A percentile compares a stretch with the other conserved stretches of the same genome.
Evolutionary conservation across 768 basidiomycete genomes (phyloP).

Genomic region (Podaxis sp.): DNA sequence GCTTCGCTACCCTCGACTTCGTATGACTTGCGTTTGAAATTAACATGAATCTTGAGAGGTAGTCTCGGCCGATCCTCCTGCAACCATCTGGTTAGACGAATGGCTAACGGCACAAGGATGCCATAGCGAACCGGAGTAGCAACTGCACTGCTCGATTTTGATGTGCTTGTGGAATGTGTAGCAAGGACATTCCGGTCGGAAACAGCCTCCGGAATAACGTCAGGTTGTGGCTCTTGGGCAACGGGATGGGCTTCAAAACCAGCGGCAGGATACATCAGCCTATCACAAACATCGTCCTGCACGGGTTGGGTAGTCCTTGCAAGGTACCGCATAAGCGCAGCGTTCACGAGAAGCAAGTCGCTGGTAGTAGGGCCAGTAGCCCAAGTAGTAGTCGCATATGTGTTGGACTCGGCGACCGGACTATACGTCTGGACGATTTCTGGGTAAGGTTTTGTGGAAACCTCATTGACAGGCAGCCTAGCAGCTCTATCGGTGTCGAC

Average conservation of each 20-base stretch:
- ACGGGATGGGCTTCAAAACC: neutral
- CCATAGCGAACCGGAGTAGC: slow-evolving; percentile 8
- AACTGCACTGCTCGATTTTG: neutral
- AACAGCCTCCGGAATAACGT: neutral
- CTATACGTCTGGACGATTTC: slow-evolving; percentile 6
- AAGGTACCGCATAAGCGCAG: neutral
- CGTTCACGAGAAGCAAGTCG: slow-evolving; percentile 3
- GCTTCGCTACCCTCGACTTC: slow-evolving; percentile 23
- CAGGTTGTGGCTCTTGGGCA: neutral
- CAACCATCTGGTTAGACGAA: neutral
- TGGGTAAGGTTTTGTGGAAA: slow-evolving; percentile 1
- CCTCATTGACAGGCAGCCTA: slow-evolving; percentile 34
- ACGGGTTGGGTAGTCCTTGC: neutral
- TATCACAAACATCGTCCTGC: neutral
- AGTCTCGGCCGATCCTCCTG: slow-evolving; percentile 18
- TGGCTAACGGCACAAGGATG: slow-evolving; percentile 16
- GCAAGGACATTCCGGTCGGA: neutral
- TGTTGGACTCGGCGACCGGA: neutral
- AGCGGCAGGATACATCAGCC: neutral
- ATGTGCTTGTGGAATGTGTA: neutral
- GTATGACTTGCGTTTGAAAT: slow-evolving; percentile 33
- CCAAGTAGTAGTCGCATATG: neutral
- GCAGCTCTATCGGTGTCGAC: slow-evolving; percentile 44
- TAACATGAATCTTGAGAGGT: slow-evolving; percentile 30
- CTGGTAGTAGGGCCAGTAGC: neutral